Evolutionary conservation across 2,329 filamentous ascomycete species (phyloP), one percentile per base, ranked within the genome.

Genomic region (Colletotrichum lupini): DNA sequence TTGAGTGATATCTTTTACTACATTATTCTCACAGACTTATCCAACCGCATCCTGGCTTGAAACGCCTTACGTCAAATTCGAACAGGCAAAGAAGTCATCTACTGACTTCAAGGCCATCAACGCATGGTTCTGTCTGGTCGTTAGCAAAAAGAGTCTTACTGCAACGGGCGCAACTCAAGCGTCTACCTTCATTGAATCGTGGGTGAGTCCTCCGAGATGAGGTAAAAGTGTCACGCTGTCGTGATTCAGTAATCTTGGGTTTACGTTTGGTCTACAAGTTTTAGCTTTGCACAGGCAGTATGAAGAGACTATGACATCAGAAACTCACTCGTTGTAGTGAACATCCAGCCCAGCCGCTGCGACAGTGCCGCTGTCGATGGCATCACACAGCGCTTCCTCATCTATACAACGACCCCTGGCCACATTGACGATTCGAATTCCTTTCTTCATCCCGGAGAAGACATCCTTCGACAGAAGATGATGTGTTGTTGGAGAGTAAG

Each of bases 401-500:
- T 77, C 75, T 3, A 77, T 65, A 65, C 76, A 76, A 37, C 67
- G 76, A 11, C 76, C 75, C 42, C 76, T 74, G 1, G 75, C 75
- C 2, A 77, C 68, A 16, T 77, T 77, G 32, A 77, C 73, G 14
- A 77, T 63, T 5, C 75, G 63, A 7, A 76, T 61, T 1, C 75
- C 75, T n/a, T 57, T 68, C 42, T 74, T 71, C 56, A 76, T 77
- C 2, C 60, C 37, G 0, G 72, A 42, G 28, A 59, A 64, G 14
- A 74, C 69, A 5, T 73, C 61, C 30, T 19, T 24, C 1, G 74
- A 71, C 1, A 77, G 52, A 0, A 77, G 37, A 19, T 77, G 73
- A 11, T 77, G 75, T 1, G 74, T 77, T 1, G 67, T 67, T 0
- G 57, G 56, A 1, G 76, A 76, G 35, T 77, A 76, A 7, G 77